Percentiles rank a stretch among this genome's conserved stretches.
Evolutionary conservation across 306 rosid species (phyloP).

Genomic region (Cucumis sativus): Cucumber_9930_V3 NC_026659.2:29716001-29716500

Average conservation of each 20-base stretch:
- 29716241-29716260: background rate
- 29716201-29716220: slow-evolving; percentile 81
- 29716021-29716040: too few relatives aligned
- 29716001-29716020: too few relatives aligned
- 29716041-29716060: too few relatives aligned
- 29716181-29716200: slow-evolving; percentile 52
- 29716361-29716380: background rate
- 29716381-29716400: background rate
- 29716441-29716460: background rate
- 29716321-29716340: background rate
- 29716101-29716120: background rate
- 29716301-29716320: background rate
- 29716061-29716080: background rate
- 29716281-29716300: background rate
- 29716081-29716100: background rate
- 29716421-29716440: background rate
- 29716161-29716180: background rate
- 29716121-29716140: background rate
- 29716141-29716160: background rate
- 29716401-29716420: background rate
- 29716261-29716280: background rate
- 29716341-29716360: background rate
- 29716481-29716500: slow-evolving; percentile 38
- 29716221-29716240: slow-evolving; percentile 67
- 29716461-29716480: background rate